Evolutionary conservation across 2,329 filamentous ascomycete genomes (phyloP).

Genomic region (Ophiocordyceps polyrhachis-furcata): DNA sequence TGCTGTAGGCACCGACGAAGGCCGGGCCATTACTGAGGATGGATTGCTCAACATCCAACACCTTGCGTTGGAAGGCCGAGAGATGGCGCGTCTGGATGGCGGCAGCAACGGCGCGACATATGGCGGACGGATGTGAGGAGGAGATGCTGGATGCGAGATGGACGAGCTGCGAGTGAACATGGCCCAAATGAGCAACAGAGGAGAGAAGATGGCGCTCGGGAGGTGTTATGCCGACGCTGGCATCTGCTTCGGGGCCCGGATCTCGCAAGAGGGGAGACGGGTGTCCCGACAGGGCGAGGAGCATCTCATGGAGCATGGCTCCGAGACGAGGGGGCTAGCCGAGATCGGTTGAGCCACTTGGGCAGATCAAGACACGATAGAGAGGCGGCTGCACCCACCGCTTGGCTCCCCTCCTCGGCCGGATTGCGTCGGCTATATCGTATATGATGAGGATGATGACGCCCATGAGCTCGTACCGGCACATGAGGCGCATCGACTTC

Average conservation of each 20-base stretch:
- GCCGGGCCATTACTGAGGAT: constrained; percentile 60
- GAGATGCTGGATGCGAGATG: constrained; percentile 48
- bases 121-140: constrained; percentile 53
- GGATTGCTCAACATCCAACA: constrained; percentile 64
- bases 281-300: constrained; percentile 88
- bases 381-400: constrained; percentile 3
- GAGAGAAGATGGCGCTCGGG: constrained; percentile 68
- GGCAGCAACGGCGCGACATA: constrained; percentile 75
- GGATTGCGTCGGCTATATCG: constrained; percentile 21
- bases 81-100: constrained; percentile 60
- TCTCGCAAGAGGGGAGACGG: constrained; percentile 67
- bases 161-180: constrained; percentile 57
- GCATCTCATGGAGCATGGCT: constrained; percentile 90
- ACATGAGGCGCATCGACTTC: constrained; percentile 22
- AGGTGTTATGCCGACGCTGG: constrained; percentile 41
- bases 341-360: not conserved
- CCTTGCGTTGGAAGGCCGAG: constrained; percentile 60
- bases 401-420: constrained; percentile 14
- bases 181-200: constrained; percentile 58
- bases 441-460: constrained; percentile 28
- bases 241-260: constrained; percentile 25
- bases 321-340: constrained; percentile 1
- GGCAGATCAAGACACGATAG: not conserved
- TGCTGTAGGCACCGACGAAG: constrained; percentile 78
- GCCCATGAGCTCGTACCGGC: constrained; percentile 34